Percentiles rank a stretch among this genome's conserved stretches.
Evolutionary conservation across 2,329 filamentous ascomycete genomes (phyloP).

Genomic region (Xylaria sp.): DNA sequence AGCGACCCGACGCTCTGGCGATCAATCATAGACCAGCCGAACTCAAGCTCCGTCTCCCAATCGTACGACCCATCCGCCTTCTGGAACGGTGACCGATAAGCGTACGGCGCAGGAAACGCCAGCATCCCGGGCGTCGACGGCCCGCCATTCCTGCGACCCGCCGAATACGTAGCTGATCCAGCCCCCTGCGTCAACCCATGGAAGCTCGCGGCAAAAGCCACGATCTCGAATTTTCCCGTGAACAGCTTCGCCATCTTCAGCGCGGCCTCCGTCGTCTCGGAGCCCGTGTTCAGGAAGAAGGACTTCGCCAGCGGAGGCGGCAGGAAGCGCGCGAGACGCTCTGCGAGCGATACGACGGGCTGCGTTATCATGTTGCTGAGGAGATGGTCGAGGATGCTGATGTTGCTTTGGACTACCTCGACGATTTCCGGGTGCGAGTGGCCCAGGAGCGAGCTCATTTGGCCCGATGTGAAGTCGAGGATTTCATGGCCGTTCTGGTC

Average conservation of each 20-base stretch:
- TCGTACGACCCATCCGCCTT: conserved; percentile 70
- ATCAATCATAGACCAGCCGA: conserved; percentile 71
- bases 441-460: conserved; percentile 69
- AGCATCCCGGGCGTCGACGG: conserved; percentile 66
- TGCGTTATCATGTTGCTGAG: conserved; percentile 68
- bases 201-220: conserved; percentile 68
- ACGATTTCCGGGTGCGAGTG: conserved; percentile 70
- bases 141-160: conserved; percentile 42
- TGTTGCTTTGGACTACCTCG: conserved; percentile 60
- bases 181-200: conserved; percentile 65
- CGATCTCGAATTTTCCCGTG: conserved; percentile 73
- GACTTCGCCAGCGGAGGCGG: conserved; percentile 63
- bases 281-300: conserved; percentile 68
- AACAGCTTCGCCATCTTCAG: conserved; percentile 73
- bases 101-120: conserved; percentile 68
- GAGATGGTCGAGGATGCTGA: conserved; percentile 66
- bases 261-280: conserved; percentile 69
- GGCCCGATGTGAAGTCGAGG: conserved; percentile 69
- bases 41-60: conserved; percentile 73
- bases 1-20: conserved; percentile 68
- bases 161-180: conserved; percentile 21
- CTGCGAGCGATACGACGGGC: conserved; percentile 66
- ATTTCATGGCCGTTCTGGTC: conserved; percentile 58
- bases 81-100: conserved; percentile 70
- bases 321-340: conserved; percentile 61